Evolutionary conservation across 2,329 filamentous ascomycete species (phyloP), one percentile per base, ranked within the genome.

Genomic region (Lasiodiplodia hormozganensis): DNA sequence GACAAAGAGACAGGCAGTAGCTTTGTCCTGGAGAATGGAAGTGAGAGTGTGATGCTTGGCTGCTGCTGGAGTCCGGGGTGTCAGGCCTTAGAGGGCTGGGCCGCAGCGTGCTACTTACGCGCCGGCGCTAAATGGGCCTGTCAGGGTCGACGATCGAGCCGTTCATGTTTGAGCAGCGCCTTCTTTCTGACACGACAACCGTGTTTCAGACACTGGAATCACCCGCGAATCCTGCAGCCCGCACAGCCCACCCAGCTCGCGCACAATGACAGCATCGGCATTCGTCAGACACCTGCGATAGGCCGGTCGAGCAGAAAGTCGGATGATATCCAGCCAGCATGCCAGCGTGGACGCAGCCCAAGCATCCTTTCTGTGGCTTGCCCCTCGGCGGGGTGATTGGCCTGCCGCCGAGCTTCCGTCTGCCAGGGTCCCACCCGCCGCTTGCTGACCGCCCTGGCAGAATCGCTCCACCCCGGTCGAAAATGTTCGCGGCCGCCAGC

Each of bases 41-140:
- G 60, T 36, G 47, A 36, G 60, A 64, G 60, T 64, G 47, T 64
- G 60, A 64, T 64, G 60, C 60, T 64, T 64, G 60, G 60, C 60
- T 49, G 18, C 60, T 64, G 60, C 60, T 31, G 31, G 60, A 16
- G 43, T 52, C 60, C 60, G 60, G 43, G 54, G 57, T 40, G 31
- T 21, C 54, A 58, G 54, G 31, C 53, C 18, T 38, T 28, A 6
- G 36, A 60, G 56, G 56, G 56, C 56, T 60, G 56, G 56, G 58
- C 40, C 40, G 58, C 58, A 47, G 40, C 40, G 36, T 62, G 58
- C 36, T 64, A 47, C 43, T n/a, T 47, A 64, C 60, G 60, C 60
- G 60, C 60, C 60, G 60, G 60, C 60, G 60, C 60, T 64, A 64
- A 25, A 31, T 52, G 43, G 28, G 60, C 60, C 60, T 64, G 60